Evolutionary conservation across 2,329 filamentous ascomycete species (phyloP).

Genomic region (Fusarium sp.): DNA sequence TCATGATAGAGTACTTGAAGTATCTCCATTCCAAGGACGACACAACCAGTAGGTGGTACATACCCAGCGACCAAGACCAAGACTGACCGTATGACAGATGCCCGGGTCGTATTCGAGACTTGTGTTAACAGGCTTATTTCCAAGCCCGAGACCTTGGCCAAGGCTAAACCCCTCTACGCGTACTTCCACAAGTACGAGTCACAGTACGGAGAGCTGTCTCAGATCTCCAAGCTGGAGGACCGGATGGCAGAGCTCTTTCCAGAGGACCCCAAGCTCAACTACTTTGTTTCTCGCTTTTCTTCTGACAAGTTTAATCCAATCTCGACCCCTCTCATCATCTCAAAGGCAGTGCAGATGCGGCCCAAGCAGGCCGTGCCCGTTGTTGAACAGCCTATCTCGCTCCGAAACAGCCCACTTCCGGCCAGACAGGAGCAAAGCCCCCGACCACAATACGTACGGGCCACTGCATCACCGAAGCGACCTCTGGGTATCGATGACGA

Average conservation of each 20-base stretch:
- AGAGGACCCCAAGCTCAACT: conserved; percentile 80
- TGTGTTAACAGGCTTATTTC: conserved; percentile 85
- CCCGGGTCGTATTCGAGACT: conserved; percentile 94
- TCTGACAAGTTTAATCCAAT: conserved; percentile 82
- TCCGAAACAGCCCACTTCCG: conserved; percentile 59
- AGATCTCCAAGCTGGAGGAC: conserved; percentile 90
- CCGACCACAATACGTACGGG: conserved; percentile 59
- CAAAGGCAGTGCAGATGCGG: conserved; percentile 80
- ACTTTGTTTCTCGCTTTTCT: conserved; percentile 82
- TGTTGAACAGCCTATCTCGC: conserved; percentile 63
- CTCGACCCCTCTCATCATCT: conserved; percentile 83
- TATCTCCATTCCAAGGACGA: conserved; percentile 93
- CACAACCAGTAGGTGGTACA: conserved; percentile 79
- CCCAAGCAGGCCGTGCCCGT: conserved; percentile 68
- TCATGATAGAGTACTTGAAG: conserved; percentile 96
- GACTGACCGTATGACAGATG: conserved; percentile 69
- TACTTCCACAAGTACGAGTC: conserved; percentile 98
- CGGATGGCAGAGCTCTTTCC: conserved; percentile 96
- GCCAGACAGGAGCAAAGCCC: conserved; percentile 57
- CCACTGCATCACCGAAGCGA: conserved; percentile 69
- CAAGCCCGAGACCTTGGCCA: conserved; percentile 78
- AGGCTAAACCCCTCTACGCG: conserved; percentile 85
- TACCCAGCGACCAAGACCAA: neutral
- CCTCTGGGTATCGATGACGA: conserved; percentile 77
- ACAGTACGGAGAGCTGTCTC: conserved; percentile 89